Evolutionary conservation across 352 stramenopile species (phyloP), one percentile per base, ranked within the genome.

Genomic region (Pythium oligandrum): DNA sequence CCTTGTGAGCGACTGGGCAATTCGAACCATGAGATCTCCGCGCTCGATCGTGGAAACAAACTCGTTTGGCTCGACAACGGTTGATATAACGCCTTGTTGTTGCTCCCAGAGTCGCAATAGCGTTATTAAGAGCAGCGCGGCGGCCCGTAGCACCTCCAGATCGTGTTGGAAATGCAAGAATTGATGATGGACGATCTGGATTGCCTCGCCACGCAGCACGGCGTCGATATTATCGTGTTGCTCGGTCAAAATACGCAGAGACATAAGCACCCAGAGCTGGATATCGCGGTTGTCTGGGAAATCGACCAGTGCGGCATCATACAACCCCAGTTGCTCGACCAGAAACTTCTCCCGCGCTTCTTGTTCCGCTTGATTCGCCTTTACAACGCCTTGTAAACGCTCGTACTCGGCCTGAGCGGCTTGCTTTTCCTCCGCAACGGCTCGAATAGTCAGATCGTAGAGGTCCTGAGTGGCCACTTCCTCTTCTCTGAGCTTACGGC

Each of bases 291-390:
- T 50, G 7, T 40, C 52, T 9, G 52, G 9, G 31, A 54, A 61
- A 34, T 55, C 46, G 9, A 38, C 30, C 10, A 57, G 8, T 8
- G 59, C 51, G 4, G 52, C 47, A 10, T 66, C 59, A 40, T 57
- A 57, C 1, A 66, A 30, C 4, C 59, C 59, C 6, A 61, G 6
- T 35, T 66, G 59, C 11, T 66, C 52, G 10, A 54, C 47, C 2
- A 66, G 37, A 0, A 60, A 17, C 36, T 66, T 48, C 12, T 36
- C 31, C 0, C 43, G 52, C 2, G 42, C 32, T 9, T 53, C 42
- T 3, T 61, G 38, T 33, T 57, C 51, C 6, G 6, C 9, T 36
- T 66, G 44, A 4, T 52, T 60, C 26, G 37, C 50, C 4, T 30
- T 30, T 3, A 64, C 51, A 1, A 55, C 30, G 0, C 11, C 6